A percentile compares a stretch with the other conserved stretches of the same genome.
phyloP scores from a whole-genome alignment of 2,329 filamentous ascomycete genomes.

The Leptographium procerum region DNA sequence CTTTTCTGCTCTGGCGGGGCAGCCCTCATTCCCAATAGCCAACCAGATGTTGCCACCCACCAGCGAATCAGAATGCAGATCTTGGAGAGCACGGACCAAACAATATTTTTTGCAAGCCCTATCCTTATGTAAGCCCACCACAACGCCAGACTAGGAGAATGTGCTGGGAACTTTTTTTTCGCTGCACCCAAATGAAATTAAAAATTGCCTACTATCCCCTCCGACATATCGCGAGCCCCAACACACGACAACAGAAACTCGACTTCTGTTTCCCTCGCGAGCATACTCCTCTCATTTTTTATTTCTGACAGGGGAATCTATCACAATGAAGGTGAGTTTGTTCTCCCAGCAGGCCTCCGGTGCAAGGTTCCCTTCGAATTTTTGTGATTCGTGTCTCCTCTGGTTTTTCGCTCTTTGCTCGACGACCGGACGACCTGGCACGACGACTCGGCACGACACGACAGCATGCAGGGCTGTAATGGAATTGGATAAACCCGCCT shows the following conservation, averaged over 20 bases:
- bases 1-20: background rate
- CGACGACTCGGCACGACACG: background rate
- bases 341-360: background rate
- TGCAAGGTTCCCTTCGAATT: background rate
- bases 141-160: background rate
- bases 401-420: background rate
- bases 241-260: conserved; percentile 2
- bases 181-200: conserved; percentile 1
- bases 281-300: conserved; percentile 5
- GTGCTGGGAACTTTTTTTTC: conserved; percentile 10
- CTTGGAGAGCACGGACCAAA: conserved; percentile 3
- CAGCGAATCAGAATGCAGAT: background rate
- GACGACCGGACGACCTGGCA: background rate
- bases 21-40: background rate
- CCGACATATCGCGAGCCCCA: conserved; percentile 4
- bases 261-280: conserved; percentile 8
- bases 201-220: background rate
- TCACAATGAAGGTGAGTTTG: conserved; percentile 14
- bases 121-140: conserved; percentile 13
- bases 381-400: background rate
- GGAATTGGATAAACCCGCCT: background rate
- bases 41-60: background rate
- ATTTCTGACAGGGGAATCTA: conserved; percentile 2
- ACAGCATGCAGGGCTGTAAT: background rate
- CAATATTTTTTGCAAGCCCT: conserved; percentile 9